Evolutionary conservation across 208 protist species (phyloP), one percentile per base, ranked within the genome.

Genomic region (Balamuthia mandrillaris): DNA sequence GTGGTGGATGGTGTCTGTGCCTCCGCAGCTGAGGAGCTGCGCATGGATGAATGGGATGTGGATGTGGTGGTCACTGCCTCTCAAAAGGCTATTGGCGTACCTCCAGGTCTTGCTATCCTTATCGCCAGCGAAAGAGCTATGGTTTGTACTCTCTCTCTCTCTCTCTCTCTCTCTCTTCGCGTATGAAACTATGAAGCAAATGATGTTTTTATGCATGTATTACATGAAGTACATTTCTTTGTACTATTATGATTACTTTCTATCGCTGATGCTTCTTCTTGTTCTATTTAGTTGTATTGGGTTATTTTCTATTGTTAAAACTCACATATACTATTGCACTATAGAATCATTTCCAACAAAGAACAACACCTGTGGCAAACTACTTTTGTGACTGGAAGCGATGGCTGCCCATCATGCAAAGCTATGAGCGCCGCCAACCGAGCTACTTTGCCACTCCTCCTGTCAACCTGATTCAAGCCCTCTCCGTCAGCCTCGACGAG

Each of bases 391-490:
- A 74, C 66, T 84, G 77, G 77, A 24, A 27, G n/a, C 75, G 79
- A 37, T 86, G 81, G 81, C 39, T 86, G 6, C 81, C 81, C 31
- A 86, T 86, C 81, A 86, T 86, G 81, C 24, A 86, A 56, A 66
- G 56, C 33, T 86, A 86, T 47, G 81, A 86, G 29, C 35, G 12
- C 31, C 45, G 70, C 24, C 51, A 86, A 56, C 81, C 81, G 9
- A 54, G 52, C 18, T 86, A 86, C 70, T 86, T 86, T 81, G 81
- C 81, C 33, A 86, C 81, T n/a, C 81, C 81, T n/a, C 56, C 81
- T 12, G 81, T 86, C 58, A 86, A 86, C 41, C 81, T 86, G 14
- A 60, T 86, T 27, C 47, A 35, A 21, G 81, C 27, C 10, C 81
- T 86, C 33, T 9, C 5, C 6, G 27, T 1, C 18, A 45, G 72